Evolutionary conservation across 1,139 yeast genomes (phyloP), one percentile per base, ranked within the genome.

Genomic region (Citeromyces siamensis): DNA sequence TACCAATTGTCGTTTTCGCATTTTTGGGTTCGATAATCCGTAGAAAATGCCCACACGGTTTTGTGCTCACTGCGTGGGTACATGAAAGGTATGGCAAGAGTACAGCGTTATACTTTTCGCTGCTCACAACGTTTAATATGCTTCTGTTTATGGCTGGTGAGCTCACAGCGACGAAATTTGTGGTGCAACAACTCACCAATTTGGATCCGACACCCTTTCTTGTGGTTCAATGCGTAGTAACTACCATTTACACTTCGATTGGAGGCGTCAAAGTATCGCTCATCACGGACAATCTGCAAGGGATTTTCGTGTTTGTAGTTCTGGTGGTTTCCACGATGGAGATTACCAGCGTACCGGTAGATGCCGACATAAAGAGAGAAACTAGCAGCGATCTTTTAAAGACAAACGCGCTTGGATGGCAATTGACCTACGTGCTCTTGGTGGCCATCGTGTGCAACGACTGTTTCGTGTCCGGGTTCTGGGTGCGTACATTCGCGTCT

Each of bases 61-160:
- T 88, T 53, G 85, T 88, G 32, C 63, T 88, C 45, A 84, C 95
- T n/a, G 95, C 86, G 53, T 88, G 97, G 97, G 93, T 84, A 10
- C 70, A 84, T 50, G 75, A 72, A 33, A 65, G 96, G 44, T 88
- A 67, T 51, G 97, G 96, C 2, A 52, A 66, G 5, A 58, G 78
- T 16, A 67, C 94, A 5, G 81, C 83, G 1, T 62, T 84, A 45
- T 84, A 83, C 48, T 60, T 88, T 39, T 78, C 94, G 4, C 76
- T 75, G 36, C 84, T 86, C 57, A 85, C 95, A 3, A 70, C 88
- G 41, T 66, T 88, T 44, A 88, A 95, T 6, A 71, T 88, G 71
- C 88, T 79, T 51, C 64, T 88, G 47, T 88, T 80, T 56, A 80
- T 85, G 86, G 80, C 85, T 40, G 83, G 88, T 17, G 97, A 88